A percentile compares a stretch with the other conserved stretches of the same genome.
These are phyloP conservation scores for Lizonia empirigonia DNA, from an alignment of 2,329 filamentous ascomycete genomes.

Conservation along the genomic window DNA sequence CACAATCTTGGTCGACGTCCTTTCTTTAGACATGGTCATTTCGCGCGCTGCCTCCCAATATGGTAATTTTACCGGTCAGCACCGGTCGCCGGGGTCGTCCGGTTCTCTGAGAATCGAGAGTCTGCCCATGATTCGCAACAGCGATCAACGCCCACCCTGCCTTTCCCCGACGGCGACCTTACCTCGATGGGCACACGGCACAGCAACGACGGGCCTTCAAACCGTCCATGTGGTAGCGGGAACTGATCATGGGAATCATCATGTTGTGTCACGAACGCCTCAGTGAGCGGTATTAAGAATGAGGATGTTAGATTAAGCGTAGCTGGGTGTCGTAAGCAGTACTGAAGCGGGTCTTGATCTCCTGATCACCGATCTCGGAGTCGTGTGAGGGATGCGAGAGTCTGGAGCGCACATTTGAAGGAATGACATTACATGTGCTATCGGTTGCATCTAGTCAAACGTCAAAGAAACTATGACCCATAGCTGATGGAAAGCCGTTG, in stretches of 20 bases:
- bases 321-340: not conserved
- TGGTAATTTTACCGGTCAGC: slow-evolving; percentile 12
- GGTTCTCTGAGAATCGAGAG: slow-evolving; percentile 3
- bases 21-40: slow-evolving; percentile 10
- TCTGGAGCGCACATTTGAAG: slow-evolving; percentile 6
- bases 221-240: slow-evolving; percentile 32
- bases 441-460: slow-evolving; percentile 29
- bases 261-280: slow-evolving; percentile 8
- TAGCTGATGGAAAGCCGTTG: slow-evolving; percentile 14
- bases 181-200: slow-evolving; percentile 19
- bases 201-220: slow-evolving; percentile 31
- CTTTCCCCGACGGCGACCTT: slow-evolving; percentile 20
- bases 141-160: slow-evolving; percentile 21
- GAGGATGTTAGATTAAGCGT: slow-evolving; percentile 7
- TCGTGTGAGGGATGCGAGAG: not conserved
- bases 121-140: slow-evolving; percentile 18
- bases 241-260: slow-evolving; percentile 17
- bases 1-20: slow-evolving; percentile 4
- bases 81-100: slow-evolving; percentile 9
- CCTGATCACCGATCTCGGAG: slow-evolving; percentile 1
- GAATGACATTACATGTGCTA: slow-evolving; percentile 5
- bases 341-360: slow-evolving; percentile 6
- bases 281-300: slow-evolving; percentile 9
- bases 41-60: not conserved
- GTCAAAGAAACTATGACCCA: slow-evolving; percentile 22